phyloP scores from a whole-genome alignment of 2,329 filamentous ascomycete genomes.

The Tolypocladium endophyticum region DNA sequence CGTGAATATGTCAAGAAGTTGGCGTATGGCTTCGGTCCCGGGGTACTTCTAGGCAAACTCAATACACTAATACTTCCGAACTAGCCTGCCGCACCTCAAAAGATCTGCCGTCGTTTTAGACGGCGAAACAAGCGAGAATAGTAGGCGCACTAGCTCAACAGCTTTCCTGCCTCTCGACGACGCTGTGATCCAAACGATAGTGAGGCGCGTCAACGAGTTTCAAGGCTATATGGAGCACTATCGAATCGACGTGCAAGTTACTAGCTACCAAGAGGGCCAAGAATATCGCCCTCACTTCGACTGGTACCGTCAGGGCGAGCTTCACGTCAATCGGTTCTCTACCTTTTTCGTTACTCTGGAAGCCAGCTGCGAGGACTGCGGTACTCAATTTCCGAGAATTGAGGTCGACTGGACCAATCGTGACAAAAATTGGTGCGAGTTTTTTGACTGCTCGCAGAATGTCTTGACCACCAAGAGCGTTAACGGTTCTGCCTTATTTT shows the following conservation, averaged over 20 bases:
- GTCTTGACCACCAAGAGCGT: neutral
- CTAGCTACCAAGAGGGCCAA: neutral
- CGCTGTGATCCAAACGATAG: no score
- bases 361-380: neutral
- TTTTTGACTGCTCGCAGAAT: neutral
- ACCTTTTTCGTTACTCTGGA: neutral
- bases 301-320: neutral
- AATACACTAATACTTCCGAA: no score
- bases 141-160: no score
- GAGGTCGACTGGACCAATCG: neutral
- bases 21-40: no score
- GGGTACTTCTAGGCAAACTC: no score
- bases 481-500: neutral
- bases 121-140: no score
- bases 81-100: no score
- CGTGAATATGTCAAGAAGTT: no score
- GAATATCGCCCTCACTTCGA: neutral
- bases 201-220: neutral
- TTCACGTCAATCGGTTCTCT: neutral
- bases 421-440: neutral
- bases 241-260: neutral
- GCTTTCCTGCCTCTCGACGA: no score
- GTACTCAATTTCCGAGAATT: neutral
- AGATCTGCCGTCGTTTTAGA: no score
- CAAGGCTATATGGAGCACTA: neutral